Base-by-base conservation (phyloP, 225 moss, liverwort and hornwort species). In the Lunularia cruciata region DNA sequence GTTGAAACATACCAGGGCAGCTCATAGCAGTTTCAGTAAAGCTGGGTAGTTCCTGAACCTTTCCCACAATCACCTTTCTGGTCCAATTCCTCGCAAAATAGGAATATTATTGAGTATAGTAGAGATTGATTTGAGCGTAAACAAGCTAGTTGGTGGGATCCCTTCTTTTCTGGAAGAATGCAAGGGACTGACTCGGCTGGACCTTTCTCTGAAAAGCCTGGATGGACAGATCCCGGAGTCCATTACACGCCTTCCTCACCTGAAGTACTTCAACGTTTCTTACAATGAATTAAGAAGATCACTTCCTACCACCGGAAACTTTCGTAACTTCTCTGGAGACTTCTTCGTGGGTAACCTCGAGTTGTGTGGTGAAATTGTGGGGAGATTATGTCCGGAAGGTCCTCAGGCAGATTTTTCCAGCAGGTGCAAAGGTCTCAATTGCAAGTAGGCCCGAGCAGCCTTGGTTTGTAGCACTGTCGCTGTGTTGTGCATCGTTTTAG, bases 31-130 rank as follows among this genome's bases (percentile, higher is more conserved):
- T 63, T 75, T 75, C 53, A 6, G 61, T 77, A 6, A 76, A 77
- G 1, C 74, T 77, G 36, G 77, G 87, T 30, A 72, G 49, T 9
- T 77, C 66, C 0, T 90, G 5, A 75, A 76, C 28, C 79, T 92
- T 2, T 49, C 82, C 3, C 73, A 69, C 25, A 92, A 92, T 25
- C 77, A 69, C 25, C 67, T 94, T 12, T 62, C 83, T 0, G 94
- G 91, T 57, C 75, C 75, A 25, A 84, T 63, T 47, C 82, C 91
- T 27, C 70, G 52, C 37, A 69, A 78, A 51, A 46, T 81, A 18
- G 77, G 84, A 54, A 69, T 34, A 5, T 63, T 77, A 3, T 37
- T 68, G 12, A 84, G 66, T 9, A 79, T 94, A 19, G 51, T 82
- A 85, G 71, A 77, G 12, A 76, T 94, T n/a, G 81, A 89, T 47